Percentiles rank a stretch among this genome's conserved stretches.
Conservation (phyloP, 192 early-diverging fungal genomes). For the Entophlyctis luteolus region DNA sequence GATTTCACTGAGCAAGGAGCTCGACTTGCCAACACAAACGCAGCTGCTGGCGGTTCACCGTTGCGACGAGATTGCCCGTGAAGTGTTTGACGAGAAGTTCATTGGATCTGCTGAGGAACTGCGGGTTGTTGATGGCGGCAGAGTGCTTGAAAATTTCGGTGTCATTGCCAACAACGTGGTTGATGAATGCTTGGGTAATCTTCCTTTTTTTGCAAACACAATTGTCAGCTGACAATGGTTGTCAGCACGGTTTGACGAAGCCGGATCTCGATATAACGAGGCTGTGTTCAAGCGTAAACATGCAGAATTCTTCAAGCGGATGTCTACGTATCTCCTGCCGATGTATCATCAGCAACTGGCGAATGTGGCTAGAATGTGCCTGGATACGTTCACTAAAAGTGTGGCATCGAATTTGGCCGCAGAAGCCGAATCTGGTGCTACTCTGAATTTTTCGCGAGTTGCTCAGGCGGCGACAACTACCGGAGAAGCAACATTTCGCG, state of each 20-base stretch:
- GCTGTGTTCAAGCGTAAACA: constrained; percentile 88
- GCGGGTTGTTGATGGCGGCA: constrained; percentile 70
- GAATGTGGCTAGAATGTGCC: constrained; percentile 74
- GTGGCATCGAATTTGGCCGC: constrained; percentile 36
- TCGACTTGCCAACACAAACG: constrained; percentile 98
- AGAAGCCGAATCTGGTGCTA: constrained; percentile 40
- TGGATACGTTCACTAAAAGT: constrained; percentile 61
- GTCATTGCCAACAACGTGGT: constrained; percentile 55
- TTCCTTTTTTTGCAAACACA: constrained; percentile 3
- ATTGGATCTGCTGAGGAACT: constrained; percentile 56
- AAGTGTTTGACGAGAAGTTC: constrained; percentile 66
- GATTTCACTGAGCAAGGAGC: constrained; percentile 88
- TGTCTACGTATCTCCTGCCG: constrained; percentile 71
- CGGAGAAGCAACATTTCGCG: constrained; percentile 42
- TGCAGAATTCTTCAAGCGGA: constrained; percentile 69
- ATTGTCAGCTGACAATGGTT: background rate
- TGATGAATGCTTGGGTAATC: constrained; percentile 38
- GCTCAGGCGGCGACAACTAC: constrained; percentile 39
- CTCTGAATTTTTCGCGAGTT: constrained; percentile 55
- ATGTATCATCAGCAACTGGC: constrained; percentile 82
- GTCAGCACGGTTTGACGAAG: constrained; percentile 71
- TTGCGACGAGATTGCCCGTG: constrained; percentile 91
- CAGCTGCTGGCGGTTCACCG: constrained; percentile 96
- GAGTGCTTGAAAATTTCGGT: constrained; percentile 76
- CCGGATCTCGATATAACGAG: constrained; percentile 83